Percentiles rank a stretch among this genome's conserved stretches.
Conservation (phyloP, 805 yeast genomes). For the Lipomyces spencermartinsiae region DNA sequence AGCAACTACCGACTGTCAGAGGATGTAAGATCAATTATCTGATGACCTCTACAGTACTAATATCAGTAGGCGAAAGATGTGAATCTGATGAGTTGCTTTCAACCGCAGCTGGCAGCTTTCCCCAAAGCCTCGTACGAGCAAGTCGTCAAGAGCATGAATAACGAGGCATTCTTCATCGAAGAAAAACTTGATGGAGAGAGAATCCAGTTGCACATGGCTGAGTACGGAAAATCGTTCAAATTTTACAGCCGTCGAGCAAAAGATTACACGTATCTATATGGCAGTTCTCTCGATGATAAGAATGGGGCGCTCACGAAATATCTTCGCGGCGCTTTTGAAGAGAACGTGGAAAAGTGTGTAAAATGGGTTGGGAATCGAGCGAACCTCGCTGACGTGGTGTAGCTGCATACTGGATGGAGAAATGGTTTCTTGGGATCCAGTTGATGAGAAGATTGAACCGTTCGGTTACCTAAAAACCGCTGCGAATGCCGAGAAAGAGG, state of each 20-base stretch:
- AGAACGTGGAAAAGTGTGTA: slow-evolving; percentile 49
- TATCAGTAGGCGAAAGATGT: slow-evolving; percentile 49
- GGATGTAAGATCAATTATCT: slow-evolving; percentile 50
- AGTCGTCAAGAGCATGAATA: slow-evolving; percentile 49
- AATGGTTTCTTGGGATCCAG: slow-evolving; percentile 84
- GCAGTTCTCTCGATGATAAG: slow-evolving; percentile 51
- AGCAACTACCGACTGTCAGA: slow-evolving; percentile 53
- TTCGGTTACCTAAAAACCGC: slow-evolving; percentile 80
- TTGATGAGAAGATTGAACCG: slow-evolving; percentile 61
- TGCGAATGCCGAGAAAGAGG: slow-evolving; percentile 61
- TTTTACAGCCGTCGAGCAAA: slow-evolving; percentile 71
- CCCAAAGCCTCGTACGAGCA: slow-evolving; percentile 57
- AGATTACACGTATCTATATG: slow-evolving; percentile 76
- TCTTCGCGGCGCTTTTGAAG: slow-evolving; percentile 51
- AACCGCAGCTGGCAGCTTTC: slow-evolving; percentile 76
- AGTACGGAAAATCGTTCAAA: slow-evolving; percentile 53
- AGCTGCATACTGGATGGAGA: slow-evolving; percentile 81
- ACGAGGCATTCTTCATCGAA: slow-evolving; percentile 69
- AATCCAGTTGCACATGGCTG: slow-evolving; percentile 71
- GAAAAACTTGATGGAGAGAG: slow-evolving; percentile 96
- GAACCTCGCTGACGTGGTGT: slow-evolving; percentile 18
- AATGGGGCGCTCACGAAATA: slow-evolving; percentile 63
- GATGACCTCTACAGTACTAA: too few relatives aligned
- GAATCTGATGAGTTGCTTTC: slow-evolving; percentile 61
- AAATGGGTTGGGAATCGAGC: not conserved